Evolutionary conservation across 1,284 basidiomycete genomes (phyloP), one percentile per base, ranked within the genome.

Genomic region (Xanthoconium separans): DNA sequence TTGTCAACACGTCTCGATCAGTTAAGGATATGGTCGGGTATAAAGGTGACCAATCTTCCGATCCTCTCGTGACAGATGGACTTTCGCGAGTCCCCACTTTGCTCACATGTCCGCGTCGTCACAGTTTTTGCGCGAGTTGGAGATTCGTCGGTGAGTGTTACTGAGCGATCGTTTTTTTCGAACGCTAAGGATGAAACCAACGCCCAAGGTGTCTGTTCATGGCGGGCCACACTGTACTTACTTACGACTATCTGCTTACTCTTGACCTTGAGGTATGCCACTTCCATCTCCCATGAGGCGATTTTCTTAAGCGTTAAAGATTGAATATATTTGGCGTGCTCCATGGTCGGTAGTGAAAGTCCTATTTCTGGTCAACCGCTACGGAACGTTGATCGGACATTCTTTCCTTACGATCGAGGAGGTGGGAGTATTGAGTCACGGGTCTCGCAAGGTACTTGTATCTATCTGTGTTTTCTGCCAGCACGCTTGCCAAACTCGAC

Each of bases 201-300:
- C 9, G 34, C 6, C 7, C 9, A 24, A 55, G 54, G 11, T 45
- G 16, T 5, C 12, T 55, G 42, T 18, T 24, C 18, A 11, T 51
- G 8, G 50, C 46, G 22, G 60, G 61, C 8, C 29, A 37, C 12
- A 47, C 61, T 8, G 30, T 54, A 9, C 61, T 61, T 7, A 24
- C 43, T 33, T 61, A 63, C 18, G 61, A 61, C 27, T 51, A 63
- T 47, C 3, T 63, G 18, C 39, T 61, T 18, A 61, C 55, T 9
- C 16, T 61, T 4, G 27, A 51, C 18, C 48, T 62, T 27, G 60
- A 61, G 52, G 60, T 60, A 11, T 9, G 34, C 37, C 20, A 27
- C 24, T 30, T 27, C 8, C n/a, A 16, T 10, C 15, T 47, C 15
- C 9, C 34, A 15, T 4, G 13, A 27, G 20, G 6, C 11, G 12